Conservation (phyloP, 176 grass and related monocot species). For the Eleusine indica region DNA sequence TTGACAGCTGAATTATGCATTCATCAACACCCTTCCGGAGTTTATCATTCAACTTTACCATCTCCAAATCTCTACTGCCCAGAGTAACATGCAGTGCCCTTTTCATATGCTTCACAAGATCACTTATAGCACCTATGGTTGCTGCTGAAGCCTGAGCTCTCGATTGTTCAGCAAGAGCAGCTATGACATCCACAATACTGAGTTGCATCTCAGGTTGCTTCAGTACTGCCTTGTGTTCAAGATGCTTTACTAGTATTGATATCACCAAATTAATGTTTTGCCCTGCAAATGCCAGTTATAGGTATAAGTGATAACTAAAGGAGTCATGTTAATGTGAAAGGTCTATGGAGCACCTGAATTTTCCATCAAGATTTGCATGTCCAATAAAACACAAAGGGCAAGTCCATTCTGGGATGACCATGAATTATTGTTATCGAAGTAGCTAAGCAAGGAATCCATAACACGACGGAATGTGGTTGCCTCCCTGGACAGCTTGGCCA, state of each 20-base stretch:
- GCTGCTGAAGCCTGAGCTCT: slow-evolving; percentile 68
- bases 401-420: slow-evolving; percentile 82
- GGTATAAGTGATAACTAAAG: no score
- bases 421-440: slow-evolving; percentile 75
- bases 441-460: slow-evolving; percentile 88
- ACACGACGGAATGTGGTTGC: slow-evolving; percentile 89
- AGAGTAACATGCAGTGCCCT: slow-evolving; percentile 89
- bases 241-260: slow-evolving; percentile 91
- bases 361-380: slow-evolving; percentile 92
- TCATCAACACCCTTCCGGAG: slow-evolving; percentile 78
- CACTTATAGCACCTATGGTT: slow-evolving; percentile 91
- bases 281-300: slow-evolving; percentile 41
- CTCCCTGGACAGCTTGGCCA: slow-evolving; percentile 87
- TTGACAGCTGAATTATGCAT: slow-evolving; percentile 83
- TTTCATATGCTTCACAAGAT: slow-evolving; percentile 96
- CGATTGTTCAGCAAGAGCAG: slow-evolving; percentile 80
- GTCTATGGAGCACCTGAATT: slow-evolving; percentile 56
- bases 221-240: slow-evolving; percentile 84
- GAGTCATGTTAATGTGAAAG: no score
- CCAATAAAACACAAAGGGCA: slow-evolving; percentile 68
- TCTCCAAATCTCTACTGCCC: slow-evolving; percentile 62
- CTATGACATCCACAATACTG: slow-evolving; percentile 78
- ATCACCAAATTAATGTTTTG: slow-evolving; percentile 86
- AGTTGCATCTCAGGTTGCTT: slow-evolving; percentile 93
- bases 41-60: slow-evolving; percentile 75